Percentiles rank a stretch among this genome's conserved stretches.
These are phyloP conservation scores for Kwoniella sp. DNA, from an alignment of 768 basidiomycete genomes.

Conservation along the genomic window DNA sequence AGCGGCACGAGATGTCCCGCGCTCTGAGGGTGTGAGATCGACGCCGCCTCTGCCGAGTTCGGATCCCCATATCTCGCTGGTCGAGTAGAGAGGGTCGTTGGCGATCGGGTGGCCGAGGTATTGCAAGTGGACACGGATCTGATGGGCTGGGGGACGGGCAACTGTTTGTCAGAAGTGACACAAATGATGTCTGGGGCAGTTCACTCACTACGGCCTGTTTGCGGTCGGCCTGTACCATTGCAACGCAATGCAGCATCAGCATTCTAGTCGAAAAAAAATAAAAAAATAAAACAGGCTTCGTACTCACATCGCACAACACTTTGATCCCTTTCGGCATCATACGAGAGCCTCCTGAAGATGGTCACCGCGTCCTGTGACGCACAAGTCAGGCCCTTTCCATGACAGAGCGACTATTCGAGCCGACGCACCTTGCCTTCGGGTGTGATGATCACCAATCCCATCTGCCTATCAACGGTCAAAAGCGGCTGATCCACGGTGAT, in stretches of 20 bases:
- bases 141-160: constrained; percentile 69
- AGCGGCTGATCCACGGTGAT: constrained; percentile 82
- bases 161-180: constrained; percentile 1
- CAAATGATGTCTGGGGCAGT: background rate
- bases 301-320: constrained; percentile 80
- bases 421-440: constrained; percentile 80
- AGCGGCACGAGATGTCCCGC: constrained; percentile 65
- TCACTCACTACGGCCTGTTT: constrained; percentile 86
- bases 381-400: background rate
- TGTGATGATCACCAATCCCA: constrained; percentile 94
- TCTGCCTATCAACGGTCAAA: constrained; percentile 89
- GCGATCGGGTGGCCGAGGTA: constrained; percentile 90
- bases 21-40: constrained; percentile 69
- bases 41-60: constrained; percentile 78
- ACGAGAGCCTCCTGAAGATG: constrained; percentile 77
- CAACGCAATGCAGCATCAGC: background rate
- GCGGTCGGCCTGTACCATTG: constrained; percentile 67
- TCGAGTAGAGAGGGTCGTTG: constrained; percentile 92
- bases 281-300: too few relatives aligned
- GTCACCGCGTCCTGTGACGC: constrained; percentile 75
- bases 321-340: constrained; percentile 76
- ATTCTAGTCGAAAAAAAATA: background rate
- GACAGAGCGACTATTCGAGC: background rate
- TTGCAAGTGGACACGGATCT: constrained; percentile 95
- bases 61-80: constrained; percentile 64